Conservation (phyloP, 1,284 basidiomycete genomes). For the Tremellales sp. region DNA sequence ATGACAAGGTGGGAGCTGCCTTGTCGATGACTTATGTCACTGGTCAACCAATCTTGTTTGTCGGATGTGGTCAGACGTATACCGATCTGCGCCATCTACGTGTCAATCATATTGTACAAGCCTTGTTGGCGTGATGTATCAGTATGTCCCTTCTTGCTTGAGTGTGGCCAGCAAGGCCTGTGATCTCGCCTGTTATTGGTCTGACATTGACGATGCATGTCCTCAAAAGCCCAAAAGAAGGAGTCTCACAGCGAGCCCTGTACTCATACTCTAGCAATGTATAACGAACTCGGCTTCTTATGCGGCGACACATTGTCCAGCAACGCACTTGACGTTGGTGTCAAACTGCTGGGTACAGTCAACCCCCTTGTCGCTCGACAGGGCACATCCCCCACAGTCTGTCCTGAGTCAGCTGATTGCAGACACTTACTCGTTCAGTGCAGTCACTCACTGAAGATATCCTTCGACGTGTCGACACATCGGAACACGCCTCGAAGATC, state of each 20-base stretch:
- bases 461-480: not conserved
- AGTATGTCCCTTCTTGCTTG: not conserved
- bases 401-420: no score
- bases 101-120: constrained; percentile 88
- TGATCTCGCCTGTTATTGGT: no score
- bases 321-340: not conserved
- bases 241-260: no score
- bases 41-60: constrained; percentile 92
- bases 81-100: constrained; percentile 84
- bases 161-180: no score
- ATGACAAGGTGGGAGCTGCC: constrained; percentile 80
- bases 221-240: no score
- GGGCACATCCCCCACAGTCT: not conserved
- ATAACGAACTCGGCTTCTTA: no score
- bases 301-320: not conserved
- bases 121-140: constrained; percentile 54
- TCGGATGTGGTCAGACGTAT: constrained; percentile 95
- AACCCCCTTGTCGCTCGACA: not conserved
- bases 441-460: not conserved
- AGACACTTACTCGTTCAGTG: not conserved
- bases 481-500: not conserved
- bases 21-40: constrained; percentile 97
- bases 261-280: no score
- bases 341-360: not conserved
- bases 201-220: no score